phyloP scores from a whole-genome alignment of 345 rosid genomes.

The Salix dunnii region DNA sequence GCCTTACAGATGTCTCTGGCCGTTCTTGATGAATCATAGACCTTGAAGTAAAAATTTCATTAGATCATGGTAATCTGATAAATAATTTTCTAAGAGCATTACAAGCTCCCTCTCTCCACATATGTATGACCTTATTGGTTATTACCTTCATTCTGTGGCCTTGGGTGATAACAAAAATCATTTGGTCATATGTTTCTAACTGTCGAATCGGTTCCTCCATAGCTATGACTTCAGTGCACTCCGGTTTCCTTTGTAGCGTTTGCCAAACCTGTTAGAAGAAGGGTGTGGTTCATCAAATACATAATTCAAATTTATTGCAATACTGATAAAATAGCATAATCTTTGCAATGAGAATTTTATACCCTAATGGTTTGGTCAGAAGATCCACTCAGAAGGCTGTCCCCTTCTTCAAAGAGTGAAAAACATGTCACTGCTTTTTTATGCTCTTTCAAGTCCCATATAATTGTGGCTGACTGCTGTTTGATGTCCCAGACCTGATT shows the following conservation, averaged over 20 bases:
- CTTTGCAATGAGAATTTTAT: constrained; percentile 3
- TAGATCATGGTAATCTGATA: not conserved
- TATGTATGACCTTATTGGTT: not conserved
- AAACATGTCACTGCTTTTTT: constrained; percentile 74
- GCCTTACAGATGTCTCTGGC: constrained; percentile 50
- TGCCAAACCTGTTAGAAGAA: constrained; percentile 64
- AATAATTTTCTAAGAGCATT: not conserved
- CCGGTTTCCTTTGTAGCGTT: constrained; percentile 55
- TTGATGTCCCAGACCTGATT: constrained; percentile 69
- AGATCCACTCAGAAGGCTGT: constrained; percentile 81
- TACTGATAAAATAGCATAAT: not conserved
- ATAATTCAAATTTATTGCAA: not conserved
- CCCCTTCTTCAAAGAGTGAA: constrained; percentile 68
- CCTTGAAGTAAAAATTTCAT: constrained; percentile 31
- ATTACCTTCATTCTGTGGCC: constrained; percentile 64
- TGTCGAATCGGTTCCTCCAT: constrained; percentile 58
- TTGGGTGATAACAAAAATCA: constrained; percentile 48
- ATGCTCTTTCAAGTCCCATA: constrained; percentile 72
- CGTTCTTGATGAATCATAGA: constrained; percentile 59
- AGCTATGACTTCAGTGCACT: constrained; percentile 62
- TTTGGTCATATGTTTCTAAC: constrained; percentile 50
- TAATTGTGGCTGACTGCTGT: constrained; percentile 50
- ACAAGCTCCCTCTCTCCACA: too few species aligned
- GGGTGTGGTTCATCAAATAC: not conserved
- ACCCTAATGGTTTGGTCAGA: constrained; percentile 76